phyloP scores from a whole-genome alignment of 2,329 filamentous ascomycete genomes.

The Paraphoma chrysanthemicola region DNA sequence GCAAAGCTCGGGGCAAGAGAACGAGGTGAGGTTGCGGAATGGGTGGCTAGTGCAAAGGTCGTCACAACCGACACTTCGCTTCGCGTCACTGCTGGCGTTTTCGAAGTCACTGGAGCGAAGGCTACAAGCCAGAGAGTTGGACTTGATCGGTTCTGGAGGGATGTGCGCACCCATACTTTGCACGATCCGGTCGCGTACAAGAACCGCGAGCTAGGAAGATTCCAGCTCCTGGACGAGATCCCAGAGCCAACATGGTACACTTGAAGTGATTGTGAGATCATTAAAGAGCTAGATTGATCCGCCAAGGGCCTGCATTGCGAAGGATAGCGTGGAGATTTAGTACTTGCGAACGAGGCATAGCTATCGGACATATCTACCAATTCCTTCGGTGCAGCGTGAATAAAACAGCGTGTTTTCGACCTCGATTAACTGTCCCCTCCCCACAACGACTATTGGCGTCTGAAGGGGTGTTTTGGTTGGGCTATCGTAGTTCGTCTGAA shows the following conservation, averaged over 20 bases:
- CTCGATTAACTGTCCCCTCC: background rate
- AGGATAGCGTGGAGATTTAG: background rate
- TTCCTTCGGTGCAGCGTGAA: background rate
- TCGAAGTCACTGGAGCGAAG: slow-evolving; percentile 68
- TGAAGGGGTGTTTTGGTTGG: background rate
- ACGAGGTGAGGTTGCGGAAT: slow-evolving; percentile 68
- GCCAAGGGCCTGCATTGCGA: background rate
- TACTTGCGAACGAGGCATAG: background rate
- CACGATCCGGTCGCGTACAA: slow-evolving; percentile 74
- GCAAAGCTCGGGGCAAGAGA: slow-evolving; percentile 57
- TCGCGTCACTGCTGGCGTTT: slow-evolving; percentile 65
- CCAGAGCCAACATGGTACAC: slow-evolving; percentile 70
- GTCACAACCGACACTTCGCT: slow-evolving; percentile 67
- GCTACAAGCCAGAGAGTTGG: slow-evolving; percentile 66
- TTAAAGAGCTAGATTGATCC: background rate
- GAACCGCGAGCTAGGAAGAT: slow-evolving; percentile 67
- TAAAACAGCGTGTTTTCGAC: background rate
- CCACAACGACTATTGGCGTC: background rate
- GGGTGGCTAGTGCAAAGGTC: slow-evolving; percentile 68
- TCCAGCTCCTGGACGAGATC: slow-evolving; percentile 62
- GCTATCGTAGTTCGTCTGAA: background rate
- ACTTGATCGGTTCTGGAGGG: slow-evolving; percentile 70
- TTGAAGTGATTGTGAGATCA: slow-evolving; percentile 29
- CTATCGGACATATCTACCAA: too few species aligned
- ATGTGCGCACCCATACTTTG: slow-evolving; percentile 69